Evolutionary conservation across 2,329 filamentous ascomycete species (phyloP).

Genomic region (Diplodia mutila): DNA sequence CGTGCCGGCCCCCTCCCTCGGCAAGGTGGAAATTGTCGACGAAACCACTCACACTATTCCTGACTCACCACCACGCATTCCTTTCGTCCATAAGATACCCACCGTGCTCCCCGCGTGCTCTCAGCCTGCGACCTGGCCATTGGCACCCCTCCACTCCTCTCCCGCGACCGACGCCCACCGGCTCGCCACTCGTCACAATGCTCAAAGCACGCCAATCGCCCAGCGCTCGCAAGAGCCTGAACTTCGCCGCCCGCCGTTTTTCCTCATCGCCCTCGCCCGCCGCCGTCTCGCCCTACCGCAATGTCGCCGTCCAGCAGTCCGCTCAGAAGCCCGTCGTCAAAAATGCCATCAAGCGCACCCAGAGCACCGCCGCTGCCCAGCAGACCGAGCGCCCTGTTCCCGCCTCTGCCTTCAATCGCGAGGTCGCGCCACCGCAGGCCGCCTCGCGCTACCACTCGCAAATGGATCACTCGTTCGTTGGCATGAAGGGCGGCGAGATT

Average conservation of each 20-base stretch:
- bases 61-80: slow-evolving; percentile 25
- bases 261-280: slow-evolving; percentile 43
- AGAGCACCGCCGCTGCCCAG: slow-evolving; percentile 48
- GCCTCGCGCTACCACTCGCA: slow-evolving; percentile 49
- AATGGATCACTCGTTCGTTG: slow-evolving; percentile 73
- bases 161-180: slow-evolving; percentile 11
- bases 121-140: slow-evolving; percentile 10
- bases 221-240: slow-evolving; percentile 44
- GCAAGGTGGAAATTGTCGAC: slow-evolving; percentile 18
- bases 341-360: slow-evolving; percentile 47
- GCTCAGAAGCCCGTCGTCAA: slow-evolving; percentile 34
- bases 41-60: not conserved
- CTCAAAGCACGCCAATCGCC: slow-evolving; percentile 40
- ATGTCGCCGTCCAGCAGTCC: slow-evolving; percentile 35
- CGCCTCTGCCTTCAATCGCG: slow-evolving; percentile 56
- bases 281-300: slow-evolving; percentile 51
- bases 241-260: slow-evolving; percentile 48
- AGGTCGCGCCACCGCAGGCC: slow-evolving; percentile 52
- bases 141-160: slow-evolving; percentile 17
- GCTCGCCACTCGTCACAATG: slow-evolving; percentile 34
- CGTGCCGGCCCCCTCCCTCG: slow-evolving; percentile 1
- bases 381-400: slow-evolving; percentile 46
- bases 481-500: slow-evolving; percentile 92
- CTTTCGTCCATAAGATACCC: slow-evolving; percentile 17
- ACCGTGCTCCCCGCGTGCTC: not conserved